Conservation (phyloP, 192 early-diverging fungal genomes). For the Spizellomyces punctatus region DNA sequence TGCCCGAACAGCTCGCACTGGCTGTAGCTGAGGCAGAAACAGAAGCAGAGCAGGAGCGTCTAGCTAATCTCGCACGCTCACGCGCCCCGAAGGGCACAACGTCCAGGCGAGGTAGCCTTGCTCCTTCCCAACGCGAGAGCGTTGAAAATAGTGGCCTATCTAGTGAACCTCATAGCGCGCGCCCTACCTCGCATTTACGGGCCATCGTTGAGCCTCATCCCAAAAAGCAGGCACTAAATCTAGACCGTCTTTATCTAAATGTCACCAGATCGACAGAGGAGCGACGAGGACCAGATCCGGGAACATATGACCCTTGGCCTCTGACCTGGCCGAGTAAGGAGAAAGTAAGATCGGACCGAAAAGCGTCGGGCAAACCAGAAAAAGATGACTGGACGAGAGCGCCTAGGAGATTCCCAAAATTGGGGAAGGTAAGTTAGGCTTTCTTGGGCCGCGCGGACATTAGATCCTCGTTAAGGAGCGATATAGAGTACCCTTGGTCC, state of each 20-base stretch:
- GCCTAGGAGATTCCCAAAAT: background rate
- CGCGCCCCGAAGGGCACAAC: background rate
- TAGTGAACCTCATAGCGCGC: too few species aligned
- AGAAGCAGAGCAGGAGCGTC: background rate
- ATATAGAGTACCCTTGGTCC: slow-evolving; percentile 1
- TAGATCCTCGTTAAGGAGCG: background rate
- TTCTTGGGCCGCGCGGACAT: background rate
- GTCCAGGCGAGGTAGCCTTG: background rate
- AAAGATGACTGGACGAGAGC: slow-evolving; percentile 13
- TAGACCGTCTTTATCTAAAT: background rate
- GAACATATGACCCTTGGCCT: slow-evolving; percentile 9
- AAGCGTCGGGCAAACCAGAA: slow-evolving; percentile 4
- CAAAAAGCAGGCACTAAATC: background rate
- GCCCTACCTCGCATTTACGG: background rate
- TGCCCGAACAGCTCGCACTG: slow-evolving; percentile 1
- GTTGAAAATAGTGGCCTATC: background rate
- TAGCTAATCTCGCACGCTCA: background rate
- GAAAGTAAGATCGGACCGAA: background rate
- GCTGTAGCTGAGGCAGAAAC: background rate
- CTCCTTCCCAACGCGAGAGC: background rate
- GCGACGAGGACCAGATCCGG: background rate
- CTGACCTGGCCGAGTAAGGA: background rate
- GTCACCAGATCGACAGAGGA: background rate
- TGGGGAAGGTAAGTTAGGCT: background rate
- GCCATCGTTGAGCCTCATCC: background rate